Base-by-base conservation (phyloP, 2,329 filamentous ascomycete genomes). In the Pseudopyricularia javanii region DNA sequence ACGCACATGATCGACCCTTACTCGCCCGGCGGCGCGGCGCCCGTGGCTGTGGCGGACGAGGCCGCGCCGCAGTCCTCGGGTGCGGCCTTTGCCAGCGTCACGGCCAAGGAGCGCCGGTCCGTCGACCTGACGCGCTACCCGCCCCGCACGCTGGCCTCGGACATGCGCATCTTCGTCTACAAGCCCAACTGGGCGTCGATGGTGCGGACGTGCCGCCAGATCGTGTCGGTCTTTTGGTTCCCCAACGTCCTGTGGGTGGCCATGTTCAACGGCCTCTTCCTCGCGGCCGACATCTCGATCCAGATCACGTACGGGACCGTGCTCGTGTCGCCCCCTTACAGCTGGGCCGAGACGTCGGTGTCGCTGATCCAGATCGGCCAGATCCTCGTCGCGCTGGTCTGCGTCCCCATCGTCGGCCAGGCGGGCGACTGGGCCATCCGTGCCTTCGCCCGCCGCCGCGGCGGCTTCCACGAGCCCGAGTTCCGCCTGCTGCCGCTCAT, bases 241-340 rank as follows among this genome's bases (percentile, higher is more conserved):
- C 51, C 51, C 22, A 34, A 49, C 47, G 33, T 53, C 1, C 47
- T 53, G n/a, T 50, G 47, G 52, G 52, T 48, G 22, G 14, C 54
- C 32, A 35, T 51, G 37, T 49, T 54, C 14, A 54, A 54, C 40
- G 53, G 53, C 15, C 37, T 56, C 11, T 48, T 47, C 4, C 47
- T 54, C 14, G 70, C 70, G 1, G 62, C 66, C 49, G 71, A 72
- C 54, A 66, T 73, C 22, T 68, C 67, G n/a, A 65, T 72, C 17
- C 66, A 65, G 7, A 70, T 68, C 1, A 72, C 69, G 0, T 73
- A 71, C 54, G 62, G 65, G 20, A 61, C 53, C 32, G 66, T 71
- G 34, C 50, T 72, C 17, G 60, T 63, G 3, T 56, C 57, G 2
- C 53, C 65, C 1, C 66, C 66, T 0, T 72, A 72, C 56, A 64